A percentile compares a stretch with the other conserved stretches of the same genome.
These are phyloP conservation scores for Podila epicladia DNA, from an alignment of 192 early-diverging fungal species.

Conservation along the genomic window DNA sequence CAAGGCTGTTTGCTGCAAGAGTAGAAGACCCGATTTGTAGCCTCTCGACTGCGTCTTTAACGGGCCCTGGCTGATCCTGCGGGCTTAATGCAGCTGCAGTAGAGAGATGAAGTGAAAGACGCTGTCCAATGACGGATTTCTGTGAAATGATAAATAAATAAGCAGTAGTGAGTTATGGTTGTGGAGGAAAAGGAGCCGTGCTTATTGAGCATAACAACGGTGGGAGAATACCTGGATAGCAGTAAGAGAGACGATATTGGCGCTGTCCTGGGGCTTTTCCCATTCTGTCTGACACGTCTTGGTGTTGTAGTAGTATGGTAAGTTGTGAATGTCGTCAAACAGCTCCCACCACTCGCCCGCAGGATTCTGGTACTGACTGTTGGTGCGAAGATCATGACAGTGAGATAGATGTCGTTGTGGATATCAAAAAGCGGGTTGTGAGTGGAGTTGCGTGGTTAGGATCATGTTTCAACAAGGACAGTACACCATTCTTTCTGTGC, in stretches of 20 bases:
- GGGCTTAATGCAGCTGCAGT: slow-evolving; percentile 2
- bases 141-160: neutral
- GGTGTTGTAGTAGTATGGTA: slow-evolving; percentile 96
- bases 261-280: slow-evolving; percentile 76
- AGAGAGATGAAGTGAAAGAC: slow-evolving; percentile 67
- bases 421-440: neutral
- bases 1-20: neutral
- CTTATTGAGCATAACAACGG: neutral
- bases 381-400: neutral
- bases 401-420: neutral
- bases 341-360: slow-evolving; percentile 98
- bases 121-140: slow-evolving; percentile 81
- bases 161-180: slow-evolving; percentile 1
- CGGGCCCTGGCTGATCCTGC: slow-evolving; percentile 8
- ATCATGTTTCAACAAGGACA: no score
- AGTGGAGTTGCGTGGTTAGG: no score
- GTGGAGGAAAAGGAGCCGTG: neutral
- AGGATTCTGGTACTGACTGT: slow-evolving; percentile 75
- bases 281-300: slow-evolving; percentile 89
- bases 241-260: slow-evolving; percentile 74
- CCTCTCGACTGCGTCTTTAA: slow-evolving; percentile 16
- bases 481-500: no score
- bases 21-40: slow-evolving; percentile 9
- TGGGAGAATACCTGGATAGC: slow-evolving; percentile 68
- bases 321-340: slow-evolving; percentile 82